phyloP scores from a whole-genome alignment of 2,329 filamentous ascomycete genomes.

The Neonectria ditissima region DNA sequence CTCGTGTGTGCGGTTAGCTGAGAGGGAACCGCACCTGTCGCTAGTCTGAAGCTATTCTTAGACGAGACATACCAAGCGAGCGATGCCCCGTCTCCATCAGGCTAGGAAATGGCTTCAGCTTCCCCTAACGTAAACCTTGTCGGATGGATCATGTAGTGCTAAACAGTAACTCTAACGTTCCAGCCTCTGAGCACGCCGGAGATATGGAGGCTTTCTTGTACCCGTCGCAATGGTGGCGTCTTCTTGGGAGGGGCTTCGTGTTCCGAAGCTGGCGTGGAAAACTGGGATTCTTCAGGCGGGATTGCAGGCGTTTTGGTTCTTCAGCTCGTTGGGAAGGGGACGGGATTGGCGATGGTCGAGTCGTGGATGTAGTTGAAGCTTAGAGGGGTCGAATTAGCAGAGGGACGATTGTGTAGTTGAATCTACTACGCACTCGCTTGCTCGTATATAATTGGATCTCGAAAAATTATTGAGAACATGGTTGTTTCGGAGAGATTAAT shows the following conservation, averaged over 20 bases:
- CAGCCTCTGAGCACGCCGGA: neutral
- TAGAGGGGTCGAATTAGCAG: neutral
- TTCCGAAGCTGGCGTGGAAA: neutral
- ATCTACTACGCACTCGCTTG: neutral
- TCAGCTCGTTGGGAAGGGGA: neutral
- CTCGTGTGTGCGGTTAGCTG: constrained; percentile 1
- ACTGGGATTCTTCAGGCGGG: neutral
- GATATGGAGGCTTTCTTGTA: neutral
- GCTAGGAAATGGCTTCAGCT: neutral
- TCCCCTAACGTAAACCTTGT: neutral
- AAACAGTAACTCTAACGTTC: neutral
- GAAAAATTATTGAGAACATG: too few relatives aligned
- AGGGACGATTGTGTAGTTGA: neutral
- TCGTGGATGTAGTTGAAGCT: neutral
- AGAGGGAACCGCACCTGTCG: neutral
- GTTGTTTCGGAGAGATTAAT: too few relatives aligned
- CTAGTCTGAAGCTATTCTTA: neutral
- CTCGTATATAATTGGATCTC: neutral
- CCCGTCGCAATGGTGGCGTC: neutral
- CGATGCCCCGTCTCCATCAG: neutral
- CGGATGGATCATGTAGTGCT: neutral
- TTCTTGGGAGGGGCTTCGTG: neutral
- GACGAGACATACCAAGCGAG: constrained; percentile 4
- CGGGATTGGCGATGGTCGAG: neutral
- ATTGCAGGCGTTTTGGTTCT: neutral